Evolutionary conservation across 305 asterid genomes (phyloP).

Genomic region (Lippia alba): DNA sequence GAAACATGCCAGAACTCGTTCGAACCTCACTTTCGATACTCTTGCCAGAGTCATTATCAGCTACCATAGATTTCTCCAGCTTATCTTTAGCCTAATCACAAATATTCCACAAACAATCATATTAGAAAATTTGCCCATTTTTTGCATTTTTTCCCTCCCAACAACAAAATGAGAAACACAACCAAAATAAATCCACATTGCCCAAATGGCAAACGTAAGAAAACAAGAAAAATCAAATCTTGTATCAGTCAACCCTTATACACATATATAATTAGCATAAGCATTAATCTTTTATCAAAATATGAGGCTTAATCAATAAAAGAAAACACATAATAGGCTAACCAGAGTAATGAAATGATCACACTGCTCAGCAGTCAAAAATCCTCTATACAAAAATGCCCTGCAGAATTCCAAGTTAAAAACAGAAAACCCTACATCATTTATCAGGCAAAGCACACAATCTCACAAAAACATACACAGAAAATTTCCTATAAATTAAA

Average conservation of each 20-base stretch:
- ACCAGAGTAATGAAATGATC: slow-evolving; percentile 82
- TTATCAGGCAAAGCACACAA: slow-evolving; percentile 28
- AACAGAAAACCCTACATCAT: slow-evolving; percentile 27
- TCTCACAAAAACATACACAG: background rate
- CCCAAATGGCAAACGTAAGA: background rate
- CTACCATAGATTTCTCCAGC: slow-evolving; percentile 93
- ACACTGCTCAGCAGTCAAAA: slow-evolving; percentile 76
- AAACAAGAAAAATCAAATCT: background rate
- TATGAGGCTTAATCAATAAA: background rate
- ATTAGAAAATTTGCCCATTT: background rate
- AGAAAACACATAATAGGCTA: slow-evolving; percentile 30
- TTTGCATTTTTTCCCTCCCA: background rate
- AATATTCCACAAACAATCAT: slow-evolving; percentile 37
- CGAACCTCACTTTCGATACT: slow-evolving; percentile 82
- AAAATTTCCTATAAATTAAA: background rate
- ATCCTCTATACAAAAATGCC: slow-evolving; percentile 74
- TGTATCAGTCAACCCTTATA: background rate
- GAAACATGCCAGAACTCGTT: slow-evolving; percentile 92
- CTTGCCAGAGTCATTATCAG: slow-evolving; percentile 84
- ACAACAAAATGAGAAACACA: background rate
- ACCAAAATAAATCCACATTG: background rate
- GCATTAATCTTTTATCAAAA: slow-evolving; percentile 6
- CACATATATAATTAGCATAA: background rate
- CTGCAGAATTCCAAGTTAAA: slow-evolving; percentile 42
- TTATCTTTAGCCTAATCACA: slow-evolving; percentile 75